phyloP scores from a whole-genome alignment of 139 green algal species.

The Coelastrella sp. region DNA sequence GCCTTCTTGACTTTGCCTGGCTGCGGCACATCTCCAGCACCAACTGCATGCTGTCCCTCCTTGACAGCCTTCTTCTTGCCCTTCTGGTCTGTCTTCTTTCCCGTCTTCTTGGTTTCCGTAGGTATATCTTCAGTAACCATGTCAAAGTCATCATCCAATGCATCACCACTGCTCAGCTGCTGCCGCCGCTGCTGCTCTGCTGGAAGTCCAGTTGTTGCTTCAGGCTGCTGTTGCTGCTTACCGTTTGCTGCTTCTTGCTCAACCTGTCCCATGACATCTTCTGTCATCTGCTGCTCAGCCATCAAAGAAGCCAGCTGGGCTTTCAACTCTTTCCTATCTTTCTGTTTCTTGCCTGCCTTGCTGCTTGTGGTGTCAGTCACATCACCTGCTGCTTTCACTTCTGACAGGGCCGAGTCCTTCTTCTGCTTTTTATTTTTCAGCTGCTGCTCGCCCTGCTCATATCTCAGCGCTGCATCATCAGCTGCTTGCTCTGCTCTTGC shows the following conservation, averaged over 20 bases:
- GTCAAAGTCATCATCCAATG: conserved; percentile 42
- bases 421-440: conserved; percentile 31
- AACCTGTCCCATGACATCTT: conserved; percentile 4
- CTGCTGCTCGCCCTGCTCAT: conserved; percentile 39
- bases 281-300: conserved; percentile 1
- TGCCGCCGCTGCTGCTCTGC: conserved; percentile 4
- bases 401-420: background rate
- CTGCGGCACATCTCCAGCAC: background rate
- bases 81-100: background rate
- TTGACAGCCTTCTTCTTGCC: background rate
- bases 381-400: background rate
- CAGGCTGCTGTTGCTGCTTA: conserved; percentile 7
- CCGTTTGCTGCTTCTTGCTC: conserved; percentile 17
- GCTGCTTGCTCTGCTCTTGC: background rate
- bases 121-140: background rate
- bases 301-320: background rate
- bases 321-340: conserved; percentile 32
- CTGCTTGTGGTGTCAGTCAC: background rate
- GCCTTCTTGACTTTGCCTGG: conserved; percentile 11
- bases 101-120: too few species aligned
- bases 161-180: conserved; percentile 38
- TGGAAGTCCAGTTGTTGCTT: background rate
- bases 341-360: conserved; percentile 15
- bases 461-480: background rate
- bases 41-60: background rate